phyloP scores from a whole-genome alignment of 495 filamentous ascomycete genomes.

The Hypoxylon intermedium region DNA sequence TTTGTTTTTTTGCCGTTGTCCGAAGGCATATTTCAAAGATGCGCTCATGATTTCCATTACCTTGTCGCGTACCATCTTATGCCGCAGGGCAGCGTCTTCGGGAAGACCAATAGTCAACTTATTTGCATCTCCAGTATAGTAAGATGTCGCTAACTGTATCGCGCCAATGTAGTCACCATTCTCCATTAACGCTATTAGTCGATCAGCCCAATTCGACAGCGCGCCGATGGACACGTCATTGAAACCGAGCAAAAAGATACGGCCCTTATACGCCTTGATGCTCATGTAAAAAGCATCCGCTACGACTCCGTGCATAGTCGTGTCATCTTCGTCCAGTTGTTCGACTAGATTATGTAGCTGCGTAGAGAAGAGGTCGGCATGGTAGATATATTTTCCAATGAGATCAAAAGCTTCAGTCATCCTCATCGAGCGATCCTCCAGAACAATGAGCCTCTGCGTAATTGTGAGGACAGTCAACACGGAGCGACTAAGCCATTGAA shows the following conservation, averaged over 20 bases:
- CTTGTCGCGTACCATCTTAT: conserved; percentile 85
- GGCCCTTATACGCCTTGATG: conserved; percentile 92
- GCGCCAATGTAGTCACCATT: conserved; percentile 91
- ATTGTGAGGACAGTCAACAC: conserved; percentile 91
- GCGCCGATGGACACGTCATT: conserved; percentile 88
- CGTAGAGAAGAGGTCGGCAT: conserved; percentile 82
- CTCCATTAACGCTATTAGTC: conserved; percentile 94
- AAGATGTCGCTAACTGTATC: conserved; percentile 86
- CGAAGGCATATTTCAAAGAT: conserved; percentile 89
- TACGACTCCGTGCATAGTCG: conserved; percentile 91
- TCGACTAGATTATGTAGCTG: conserved; percentile 87
- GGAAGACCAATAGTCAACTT: conserved; percentile 93
- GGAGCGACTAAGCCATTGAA: conserved; percentile 96
- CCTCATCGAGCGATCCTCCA: conserved; percentile 87
- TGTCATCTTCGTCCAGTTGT: conserved; percentile 84
- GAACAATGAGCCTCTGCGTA: conserved; percentile 87
- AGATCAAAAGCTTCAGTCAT: conserved; percentile 95
- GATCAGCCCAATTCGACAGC: conserved; percentile 97
- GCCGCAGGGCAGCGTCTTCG: conserved; percentile 77
- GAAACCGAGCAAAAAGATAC: conserved; percentile 88
- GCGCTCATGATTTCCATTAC: conserved; percentile 93
- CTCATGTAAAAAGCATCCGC: conserved; percentile 99
- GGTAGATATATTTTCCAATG: conserved; percentile 89
- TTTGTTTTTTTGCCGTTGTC: conserved; percentile 61
- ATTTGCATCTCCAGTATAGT: conserved; percentile 86